Base-by-base conservation (phyloP, 2,329 filamentous ascomycete species). In the Fusarium cicatricum region DNA sequence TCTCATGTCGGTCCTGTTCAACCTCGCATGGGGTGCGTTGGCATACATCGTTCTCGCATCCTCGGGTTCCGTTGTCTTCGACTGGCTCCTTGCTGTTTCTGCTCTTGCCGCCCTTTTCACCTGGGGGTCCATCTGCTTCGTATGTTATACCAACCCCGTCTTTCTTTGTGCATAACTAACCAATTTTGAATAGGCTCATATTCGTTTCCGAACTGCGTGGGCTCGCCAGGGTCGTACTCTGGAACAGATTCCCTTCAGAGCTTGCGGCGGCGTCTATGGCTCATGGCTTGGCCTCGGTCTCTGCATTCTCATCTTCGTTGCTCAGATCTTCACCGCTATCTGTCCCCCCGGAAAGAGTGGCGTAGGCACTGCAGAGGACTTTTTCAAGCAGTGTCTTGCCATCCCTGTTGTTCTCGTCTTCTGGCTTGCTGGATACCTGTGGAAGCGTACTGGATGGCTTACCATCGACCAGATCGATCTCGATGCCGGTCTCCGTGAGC, bases 141-240 rank as follows among this genome's bases (percentile, higher is more conserved):
- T 84, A 56, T 14, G 67, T 68, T 28, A 11, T 42, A 23, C 3
- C 7, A 0, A 10, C 36, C 11, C 11, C 29, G 2, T 7, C 1
- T 1, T 16, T 0, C 12, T 0, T 11, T 5, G 9, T 2, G 9
- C 0, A 2, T 16, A 1, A 15, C 54, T 66, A 14, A 66, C 28
- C 3, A 32, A 2, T 0, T 0, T 3, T 1, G 0, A 1, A 0
- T 5, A 69, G 66, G 34, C 53, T 1, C 86, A 89, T 66, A 87
- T 89, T 64, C 85, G 86, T n/a, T 89, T 88, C 81, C 85, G 87
- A 32, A 60, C 68, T 5, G 87, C 85, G 0, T 89, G 86, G 86
- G 72, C 70, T 17, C 68, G 73, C 14, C 80, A 87, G 51, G 85
- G 85, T 19, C 85, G 83, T 65, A 80, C 77, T 2, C 70, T 88